Percentiles rank a stretch among this genome's conserved stretches.
Conservation (phyloP, 2,329 filamentous ascomycete species). For the Paraphaeosphaeria minitans region DNA sequence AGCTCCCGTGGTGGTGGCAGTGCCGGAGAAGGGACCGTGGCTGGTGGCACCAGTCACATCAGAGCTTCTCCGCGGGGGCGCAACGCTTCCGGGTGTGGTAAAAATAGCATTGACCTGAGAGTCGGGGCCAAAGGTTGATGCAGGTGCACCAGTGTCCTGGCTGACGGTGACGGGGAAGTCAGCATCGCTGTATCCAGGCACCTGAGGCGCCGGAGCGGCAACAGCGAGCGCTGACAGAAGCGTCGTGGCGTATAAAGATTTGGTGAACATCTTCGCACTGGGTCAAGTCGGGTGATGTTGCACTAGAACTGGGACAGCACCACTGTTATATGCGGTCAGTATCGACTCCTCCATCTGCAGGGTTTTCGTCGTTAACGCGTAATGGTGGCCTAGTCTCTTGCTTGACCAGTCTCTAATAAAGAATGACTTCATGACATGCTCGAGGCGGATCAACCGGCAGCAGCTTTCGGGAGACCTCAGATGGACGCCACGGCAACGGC, state of each 20-base stretch:
- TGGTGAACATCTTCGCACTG: conserved; percentile 45
- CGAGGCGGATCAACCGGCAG: conserved; percentile 27
- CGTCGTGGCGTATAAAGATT: conserved; percentile 38
- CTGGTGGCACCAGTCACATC: conserved; percentile 64
- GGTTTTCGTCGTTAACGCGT: not conserved
- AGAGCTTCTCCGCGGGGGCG: conserved; percentile 54
- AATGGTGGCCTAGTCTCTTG: not conserved
- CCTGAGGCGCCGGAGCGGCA: conserved; percentile 48
- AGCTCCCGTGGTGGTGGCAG: conserved; percentile 72
- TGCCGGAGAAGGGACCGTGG: conserved; percentile 72
- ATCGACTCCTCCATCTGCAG: not conserved
- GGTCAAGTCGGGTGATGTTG: conserved; percentile 14
- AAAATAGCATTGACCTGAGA: conserved; percentile 42
- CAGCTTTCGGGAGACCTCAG: not conserved
- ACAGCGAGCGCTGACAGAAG: conserved; percentile 43
- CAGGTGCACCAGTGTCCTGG: conserved; percentile 39
- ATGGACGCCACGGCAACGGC: conserved; percentile 3
- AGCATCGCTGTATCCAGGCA: conserved; percentile 53
- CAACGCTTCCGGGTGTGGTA: conserved; percentile 37
- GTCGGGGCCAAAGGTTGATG: conserved; percentile 51
- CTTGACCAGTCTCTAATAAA: not conserved
- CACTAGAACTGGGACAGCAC: conserved; percentile 2
- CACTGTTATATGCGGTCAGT: conserved; percentile 20
- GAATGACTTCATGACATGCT: conserved; percentile 46
- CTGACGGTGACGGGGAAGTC: conserved; percentile 50